Evolutionary conservation across 108 stramenopile species (phyloP), one percentile per base, ranked within the genome.

Genomic region (Skeletonema grethae): DNA sequence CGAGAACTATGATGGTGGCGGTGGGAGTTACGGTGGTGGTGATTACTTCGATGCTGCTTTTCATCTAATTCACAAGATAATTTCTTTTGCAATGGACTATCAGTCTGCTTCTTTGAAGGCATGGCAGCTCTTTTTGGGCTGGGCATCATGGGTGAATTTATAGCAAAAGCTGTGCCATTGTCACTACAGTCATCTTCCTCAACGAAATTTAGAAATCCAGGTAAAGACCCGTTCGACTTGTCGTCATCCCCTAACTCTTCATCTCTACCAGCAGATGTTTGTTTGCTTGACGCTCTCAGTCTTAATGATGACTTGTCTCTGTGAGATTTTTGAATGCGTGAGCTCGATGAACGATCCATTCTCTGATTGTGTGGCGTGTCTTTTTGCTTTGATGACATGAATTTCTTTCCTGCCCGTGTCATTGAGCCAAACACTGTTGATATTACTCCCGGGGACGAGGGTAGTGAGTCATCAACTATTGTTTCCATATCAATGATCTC

Each of bases 401-500:
- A 53, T 10, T 53, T 22, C 22, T 53, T 53, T 22, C 20, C 4
- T 53, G 22, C 50, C 22, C 22, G 7, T 7, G 20, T 22, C 50
- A 53, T 53, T 1, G 50, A 53, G 22, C 0, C 9, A 20, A 53
- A 53, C 0, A 53, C 8, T 20, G 6, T 9, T 2, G 50, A 20
- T 1, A 53, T 53, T 20, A 53, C 18, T 53, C 50, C 50, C 18
- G 50, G 50, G 22, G 50, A 53, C 20, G 18, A 22, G 22, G 20
- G 4, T 28, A 28, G 25, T 24, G 50, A 53, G 16, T 53, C 50
- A 9, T 53, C 50, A 22, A 24, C 7, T 22, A 8, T 7, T 20
- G 50, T 53, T 53, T 53, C 50, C 22, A 53, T 20, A 22, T 53
- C 50, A 7, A 53, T 53, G 8, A 53, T 53, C 50, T 53, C 50